A percentile compares a stretch with the other conserved stretches of the same genome.
phyloP scores from a whole-genome alignment of 228 moss, liverwort and hornwort species.

The Sphagnum magellanicum region DNA sequence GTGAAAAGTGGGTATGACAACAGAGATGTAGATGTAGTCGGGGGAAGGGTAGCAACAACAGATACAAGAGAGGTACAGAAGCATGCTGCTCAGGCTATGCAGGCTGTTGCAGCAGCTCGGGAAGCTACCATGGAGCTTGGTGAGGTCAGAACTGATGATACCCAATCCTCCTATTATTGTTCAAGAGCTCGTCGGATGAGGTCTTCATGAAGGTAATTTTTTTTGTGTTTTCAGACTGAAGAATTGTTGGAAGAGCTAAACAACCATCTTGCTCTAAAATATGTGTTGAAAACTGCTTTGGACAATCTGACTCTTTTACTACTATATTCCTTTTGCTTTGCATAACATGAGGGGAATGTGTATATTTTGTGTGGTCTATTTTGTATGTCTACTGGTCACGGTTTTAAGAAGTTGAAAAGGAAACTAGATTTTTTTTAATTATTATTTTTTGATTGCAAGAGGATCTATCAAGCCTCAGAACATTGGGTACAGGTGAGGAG shows the following conservation, averaged over 20 bases:
- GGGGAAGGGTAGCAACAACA: conserved; percentile 50
- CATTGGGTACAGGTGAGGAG: conserved; percentile 32
- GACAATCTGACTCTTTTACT: background rate
- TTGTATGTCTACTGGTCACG: background rate
- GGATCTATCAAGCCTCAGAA: background rate
- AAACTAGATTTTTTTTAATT: background rate
- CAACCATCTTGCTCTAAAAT: background rate
- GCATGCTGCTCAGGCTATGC: conserved; percentile 40
- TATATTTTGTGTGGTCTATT: background rate
- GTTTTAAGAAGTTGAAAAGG: background rate
- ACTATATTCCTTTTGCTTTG: too few species aligned
- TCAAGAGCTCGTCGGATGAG: background rate
- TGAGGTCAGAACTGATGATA: conserved; percentile 23
- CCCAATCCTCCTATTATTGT: background rate
- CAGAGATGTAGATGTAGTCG: conserved; percentile 30
- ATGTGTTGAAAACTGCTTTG: background rate
- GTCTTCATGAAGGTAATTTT: background rate
- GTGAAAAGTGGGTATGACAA: conserved; percentile 27
- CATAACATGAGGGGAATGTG: background rate
- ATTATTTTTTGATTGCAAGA: background rate
- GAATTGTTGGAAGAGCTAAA: background rate
- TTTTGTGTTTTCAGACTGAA: background rate
- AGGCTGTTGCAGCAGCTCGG: conserved; percentile 51
- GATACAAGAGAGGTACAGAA: conserved; percentile 45
- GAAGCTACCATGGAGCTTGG: conserved; percentile 63